Evolutionary conservation across 306 rosid species (phyloP), one percentile per base, ranked within the genome.

Genomic region (Dalbergia cochinchinensis): DNA sequence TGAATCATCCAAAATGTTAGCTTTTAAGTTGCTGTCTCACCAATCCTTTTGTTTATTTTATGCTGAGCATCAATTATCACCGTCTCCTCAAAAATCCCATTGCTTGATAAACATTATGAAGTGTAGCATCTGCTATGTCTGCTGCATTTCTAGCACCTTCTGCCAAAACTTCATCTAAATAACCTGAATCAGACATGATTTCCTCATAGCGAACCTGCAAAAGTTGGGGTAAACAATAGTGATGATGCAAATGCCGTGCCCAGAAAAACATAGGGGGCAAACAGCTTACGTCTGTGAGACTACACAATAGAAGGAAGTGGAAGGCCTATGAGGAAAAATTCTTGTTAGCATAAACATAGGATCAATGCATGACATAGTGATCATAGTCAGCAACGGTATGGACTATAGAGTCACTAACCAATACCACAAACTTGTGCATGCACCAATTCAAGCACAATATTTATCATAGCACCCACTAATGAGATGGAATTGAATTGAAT

Each of bases 91-190:
- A 89, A 86, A 95, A 93, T 82, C 99, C 98, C 99, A 95, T 91
- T 50, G 99, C 96, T 84, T 93, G 93, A 84, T 91, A 89, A 66
- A 93, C 93, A 79, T 91, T 91, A 76, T 78, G 58, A 73, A 95
- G 90, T 16, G 99, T 91, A 62, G 76, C 71, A 81, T 91, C 92
- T 11, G 97, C 99, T 80, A 95, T 90, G 20, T 74, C 92, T 79
- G 92, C 83, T 76, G 99, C 99, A 84, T 79, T 91, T 18, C 22
- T 69, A 71, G 98, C 97, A 81, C 99, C 99, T 58, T 93, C 92
- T 33, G 82, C 89, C 89, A 95, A 88, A 79, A 95, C 85, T 85
- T 75, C 77, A 82, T 95, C 99, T 84, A 95, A 86, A 88, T 85
- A 92, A 48, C 91, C 94, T 57, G 96, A 65, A 76, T 95, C 99